A percentile compares a stretch with the other conserved stretches of the same genome.
These are phyloP conservation scores for Jamesozyma lodderae DNA, from an alignment of 805 yeast species.

Conservation along the genomic window DNA sequence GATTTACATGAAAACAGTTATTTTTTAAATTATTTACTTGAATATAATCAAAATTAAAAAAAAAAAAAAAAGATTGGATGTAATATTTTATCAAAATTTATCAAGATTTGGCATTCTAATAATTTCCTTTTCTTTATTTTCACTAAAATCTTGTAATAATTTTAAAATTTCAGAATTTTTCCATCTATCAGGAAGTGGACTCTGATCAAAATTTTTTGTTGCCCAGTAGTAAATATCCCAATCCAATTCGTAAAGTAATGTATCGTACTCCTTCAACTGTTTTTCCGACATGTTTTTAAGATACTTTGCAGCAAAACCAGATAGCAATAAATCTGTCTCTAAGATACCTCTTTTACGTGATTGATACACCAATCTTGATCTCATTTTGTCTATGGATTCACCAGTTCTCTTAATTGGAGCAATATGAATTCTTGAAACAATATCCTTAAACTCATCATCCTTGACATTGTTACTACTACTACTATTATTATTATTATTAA, in stretches of 20 bases:
- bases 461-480: constrained; percentile 2
- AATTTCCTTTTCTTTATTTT: constrained; percentile 60
- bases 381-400: constrained; percentile 63
- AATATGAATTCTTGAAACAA: constrained; percentile 47
- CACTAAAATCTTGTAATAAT: constrained; percentile 62
- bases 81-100: constrained; percentile 12
- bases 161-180: constrained; percentile 53
- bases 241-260: constrained; percentile 83
- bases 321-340: constrained; percentile 80
- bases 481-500: not conserved
- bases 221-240: constrained; percentile 99
- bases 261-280: constrained; percentile 79
- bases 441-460: constrained; percentile 22
- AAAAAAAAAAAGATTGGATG: not conserved
- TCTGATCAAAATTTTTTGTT: constrained; percentile 67
- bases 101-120: constrained; percentile 77
- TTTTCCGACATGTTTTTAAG: constrained; percentile 47
- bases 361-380: constrained; percentile 86
- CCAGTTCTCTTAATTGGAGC: constrained; percentile 70
- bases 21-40: not conserved
- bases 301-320: constrained; percentile 75
- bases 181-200: constrained; percentile 88
- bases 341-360: constrained; percentile 90
- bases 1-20: not conserved
- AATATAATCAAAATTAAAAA: not conserved